Evolutionary conservation across 345 rosid species (phyloP).

Genomic region (Populus davidiana): DNA sequence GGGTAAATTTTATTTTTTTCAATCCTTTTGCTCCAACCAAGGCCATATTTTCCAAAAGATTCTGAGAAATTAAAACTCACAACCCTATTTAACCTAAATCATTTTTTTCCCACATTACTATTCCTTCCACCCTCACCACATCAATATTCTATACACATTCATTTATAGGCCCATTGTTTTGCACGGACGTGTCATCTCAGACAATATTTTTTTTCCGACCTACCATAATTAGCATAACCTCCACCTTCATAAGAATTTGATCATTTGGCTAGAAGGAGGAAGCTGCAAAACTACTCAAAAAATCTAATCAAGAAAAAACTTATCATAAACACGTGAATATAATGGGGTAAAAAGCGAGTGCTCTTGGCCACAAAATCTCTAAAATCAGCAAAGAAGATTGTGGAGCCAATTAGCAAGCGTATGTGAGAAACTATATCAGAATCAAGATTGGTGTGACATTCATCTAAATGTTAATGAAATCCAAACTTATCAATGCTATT

Average conservation of each 20-base stretch:
- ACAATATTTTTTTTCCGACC: neutral
- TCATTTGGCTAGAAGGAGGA: neutral
- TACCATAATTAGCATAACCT: neutral
- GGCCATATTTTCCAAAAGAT: neutral
- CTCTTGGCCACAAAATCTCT: neutral
- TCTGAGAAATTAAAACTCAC: neutral
- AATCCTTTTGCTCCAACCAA: neutral
- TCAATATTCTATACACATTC: neutral
- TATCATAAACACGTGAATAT: neutral
- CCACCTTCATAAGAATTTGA: neutral
- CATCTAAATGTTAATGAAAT: neutral
- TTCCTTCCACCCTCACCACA: neutral
- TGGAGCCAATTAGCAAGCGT: neutral
- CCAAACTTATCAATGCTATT: neutral
- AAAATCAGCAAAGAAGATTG: neutral
- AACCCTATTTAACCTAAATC: neutral
- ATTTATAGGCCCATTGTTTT: neutral
- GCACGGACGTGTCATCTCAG: neutral
- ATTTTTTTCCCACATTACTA: neutral
- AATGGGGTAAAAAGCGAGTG: neutral
- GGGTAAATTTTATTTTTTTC: neutral
- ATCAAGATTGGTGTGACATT: neutral
- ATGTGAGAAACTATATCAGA: neutral
- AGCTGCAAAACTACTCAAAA: neutral
- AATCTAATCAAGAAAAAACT: neutral